Evolutionary conservation across 768 basidiomycete species (phyloP).

Genomic region (Mycena crocata): DNA sequence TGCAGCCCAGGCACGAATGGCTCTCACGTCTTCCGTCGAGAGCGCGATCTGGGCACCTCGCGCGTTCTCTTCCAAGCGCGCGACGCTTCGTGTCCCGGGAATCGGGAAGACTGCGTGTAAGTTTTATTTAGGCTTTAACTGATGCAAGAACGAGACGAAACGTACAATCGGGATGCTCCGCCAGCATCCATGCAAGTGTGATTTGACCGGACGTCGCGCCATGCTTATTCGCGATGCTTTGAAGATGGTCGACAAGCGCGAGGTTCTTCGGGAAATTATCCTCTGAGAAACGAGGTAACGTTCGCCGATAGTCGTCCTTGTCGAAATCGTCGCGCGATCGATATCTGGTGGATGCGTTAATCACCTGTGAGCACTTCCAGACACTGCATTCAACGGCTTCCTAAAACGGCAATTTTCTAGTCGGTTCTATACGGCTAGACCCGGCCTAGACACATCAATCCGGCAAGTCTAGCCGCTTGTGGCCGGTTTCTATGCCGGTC

Average conservation of each 20-base stretch:
- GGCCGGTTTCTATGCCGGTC: too few species aligned
- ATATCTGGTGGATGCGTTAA: conserved; percentile 36
- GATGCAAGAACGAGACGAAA: background rate
- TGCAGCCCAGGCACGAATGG: conserved; percentile 39
- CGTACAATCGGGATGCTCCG: conserved; percentile 30
- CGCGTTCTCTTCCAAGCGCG: conserved; percentile 52
- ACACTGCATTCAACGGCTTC: too few species aligned
- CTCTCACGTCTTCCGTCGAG: conserved; percentile 37
- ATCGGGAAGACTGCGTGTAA: conserved; percentile 48
- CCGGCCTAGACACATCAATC: too few species aligned
- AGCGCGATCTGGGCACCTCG: conserved; percentile 38
- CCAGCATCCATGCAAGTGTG: conserved; percentile 40
- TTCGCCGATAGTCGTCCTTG: conserved; percentile 45
- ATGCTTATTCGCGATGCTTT: conserved; percentile 44
- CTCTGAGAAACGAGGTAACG: conserved; percentile 45
- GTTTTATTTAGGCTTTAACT: too few species aligned
- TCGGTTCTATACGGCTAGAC: too few species aligned
- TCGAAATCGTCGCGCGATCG: conserved; percentile 51
- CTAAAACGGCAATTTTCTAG: too few species aligned
- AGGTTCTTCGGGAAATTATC: conserved; percentile 61
- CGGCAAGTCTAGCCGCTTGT: too few species aligned
- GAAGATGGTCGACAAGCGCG: conserved; percentile 47
- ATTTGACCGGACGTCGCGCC: conserved; percentile 47
- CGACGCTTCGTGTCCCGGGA: conserved; percentile 45
- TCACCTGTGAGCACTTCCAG: conserved; percentile 31